These are phyloP conservation scores for Cryptosporidium parvum DNA, from an alignment of 169 alveolate genomes.

Conservation along the genomic window DNA sequence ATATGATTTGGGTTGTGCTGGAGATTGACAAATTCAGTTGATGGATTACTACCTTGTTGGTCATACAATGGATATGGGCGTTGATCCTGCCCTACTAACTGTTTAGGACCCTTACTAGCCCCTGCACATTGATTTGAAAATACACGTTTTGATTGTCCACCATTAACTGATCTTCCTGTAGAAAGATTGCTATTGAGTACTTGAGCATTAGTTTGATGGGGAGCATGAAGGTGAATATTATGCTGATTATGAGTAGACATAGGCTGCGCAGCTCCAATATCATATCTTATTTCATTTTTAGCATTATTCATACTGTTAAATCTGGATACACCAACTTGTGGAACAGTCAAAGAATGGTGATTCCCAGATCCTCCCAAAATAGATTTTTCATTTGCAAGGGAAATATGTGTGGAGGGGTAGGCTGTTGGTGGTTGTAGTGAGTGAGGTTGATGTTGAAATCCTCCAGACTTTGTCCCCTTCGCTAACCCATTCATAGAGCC, in stretches of 20 bases:
- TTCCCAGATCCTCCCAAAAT: background rate
- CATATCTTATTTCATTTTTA: conserved; percentile 15
- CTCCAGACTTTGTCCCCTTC: background rate
- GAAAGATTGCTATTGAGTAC: conserved; percentile 14
- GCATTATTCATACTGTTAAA: background rate
- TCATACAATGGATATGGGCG: conserved; percentile 3
- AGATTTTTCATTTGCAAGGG: conserved; percentile 10
- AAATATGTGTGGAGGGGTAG: background rate
- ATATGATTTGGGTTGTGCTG: background rate
- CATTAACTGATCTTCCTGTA: conserved; percentile 23
- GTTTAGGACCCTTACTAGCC: conserved; percentile 16
- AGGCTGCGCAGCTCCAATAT: conserved; percentile 6
- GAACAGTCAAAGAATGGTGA: background rate
- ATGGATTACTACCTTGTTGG: conserved; percentile 5
- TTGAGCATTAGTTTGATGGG: conserved; percentile 30
- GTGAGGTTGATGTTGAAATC: conserved; percentile 4
- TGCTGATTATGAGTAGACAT: conserved; percentile 6
- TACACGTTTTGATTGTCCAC: conserved; percentile 43
- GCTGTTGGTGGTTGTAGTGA: background rate
- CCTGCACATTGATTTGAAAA: conserved; percentile 30
- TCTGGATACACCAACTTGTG: background rate
- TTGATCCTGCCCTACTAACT: conserved; percentile 10
- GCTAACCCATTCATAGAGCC: background rate
- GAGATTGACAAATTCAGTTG: background rate
- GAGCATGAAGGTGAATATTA: background rate